Evolutionary conservation across 805 yeast species (phyloP), one percentile per base, ranked within the genome.

Genomic region (Ogataea haglerorum): DNA sequence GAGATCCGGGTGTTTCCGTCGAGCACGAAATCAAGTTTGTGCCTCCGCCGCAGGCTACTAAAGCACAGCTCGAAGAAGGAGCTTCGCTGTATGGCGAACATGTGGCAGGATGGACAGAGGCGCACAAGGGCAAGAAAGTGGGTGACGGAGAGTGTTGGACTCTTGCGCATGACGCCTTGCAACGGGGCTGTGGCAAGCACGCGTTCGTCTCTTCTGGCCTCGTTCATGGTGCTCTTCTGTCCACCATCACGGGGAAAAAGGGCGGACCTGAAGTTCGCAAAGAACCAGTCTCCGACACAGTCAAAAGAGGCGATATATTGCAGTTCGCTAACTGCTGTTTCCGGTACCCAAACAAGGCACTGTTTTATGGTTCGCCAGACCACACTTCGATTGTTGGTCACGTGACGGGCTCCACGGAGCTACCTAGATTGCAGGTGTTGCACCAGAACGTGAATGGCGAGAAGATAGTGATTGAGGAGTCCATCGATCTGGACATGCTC

Each of bases 131-230:
- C 6, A 61, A 66, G 34, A 56, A 58, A 36, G 79, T 77, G 9
- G 80, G 79, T 2, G 56, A 68, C 28, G 83, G 83, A 6, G 82
- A 77, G 49, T 76, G 83, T 48, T 77, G 82, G 82, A 78, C 78
- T 24, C 65, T 77, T 42, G 82, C 81, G 0, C 71, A 66, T 38
- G 75, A 74, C 35, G 80, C 82, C 0, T 58, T 77, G 30, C 55
- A 61, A 35, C 70, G 73, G 43, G 77, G 78, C 0, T 76, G 82
- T 52, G 82, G 82, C 0, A 73, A 68, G 21, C 76, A 75, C 52
- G 81, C 82, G 0, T 75, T 76, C 56, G 71, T 75, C 2, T 70
- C 77, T 12, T 60, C 66, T 12, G 74, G 73, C 13, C 51, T 56
- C 10, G 64, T 57, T 16, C 82, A 77, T 49, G 82, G 82, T 28